These are phyloP conservation scores for Lactifluus rugatus DNA, from an alignment of 768 basidiomycete genomes.

Conservation along the genomic window DNA sequence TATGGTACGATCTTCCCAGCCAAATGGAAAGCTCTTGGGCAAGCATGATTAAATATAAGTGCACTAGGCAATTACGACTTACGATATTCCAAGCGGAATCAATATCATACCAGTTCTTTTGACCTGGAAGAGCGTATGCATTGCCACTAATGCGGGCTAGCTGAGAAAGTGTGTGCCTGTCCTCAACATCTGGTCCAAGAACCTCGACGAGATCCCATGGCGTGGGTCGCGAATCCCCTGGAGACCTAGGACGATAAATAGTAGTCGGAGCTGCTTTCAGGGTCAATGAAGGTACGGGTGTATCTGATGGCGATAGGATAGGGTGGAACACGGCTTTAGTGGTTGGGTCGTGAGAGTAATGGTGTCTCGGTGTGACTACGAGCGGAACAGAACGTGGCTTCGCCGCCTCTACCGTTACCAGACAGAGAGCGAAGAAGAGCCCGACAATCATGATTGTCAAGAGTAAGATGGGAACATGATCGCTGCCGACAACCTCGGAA, in stretches of 20 bases:
- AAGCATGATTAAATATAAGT: background rate
- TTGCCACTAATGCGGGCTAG: slow-evolving; percentile 84
- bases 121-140: slow-evolving; percentile 70
- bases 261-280: slow-evolving; percentile 44
- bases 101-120: slow-evolving; percentile 73
- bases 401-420: background rate
- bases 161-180: slow-evolving; percentile 69
- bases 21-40: slow-evolving; percentile 65
- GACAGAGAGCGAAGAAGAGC: background rate
- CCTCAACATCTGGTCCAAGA: slow-evolving; percentile 67
- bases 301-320: background rate
- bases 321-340: background rate
- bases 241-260: slow-evolving; percentile 51
- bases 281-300: slow-evolving; percentile 15
- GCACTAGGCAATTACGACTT: background rate
- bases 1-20: slow-evolving; percentile 56
- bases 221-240: slow-evolving; percentile 37
- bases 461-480: background rate
- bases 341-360: background rate
- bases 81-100: slow-evolving; percentile 62
- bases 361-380: background rate
- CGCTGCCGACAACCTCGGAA: background rate
- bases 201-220: slow-evolving; percentile 63
- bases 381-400: background rate
- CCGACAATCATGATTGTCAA: background rate